Base-by-base conservation (phyloP, 2,329 filamentous ascomycete genomes). In the Pyrenochaeta sp. region DNA sequence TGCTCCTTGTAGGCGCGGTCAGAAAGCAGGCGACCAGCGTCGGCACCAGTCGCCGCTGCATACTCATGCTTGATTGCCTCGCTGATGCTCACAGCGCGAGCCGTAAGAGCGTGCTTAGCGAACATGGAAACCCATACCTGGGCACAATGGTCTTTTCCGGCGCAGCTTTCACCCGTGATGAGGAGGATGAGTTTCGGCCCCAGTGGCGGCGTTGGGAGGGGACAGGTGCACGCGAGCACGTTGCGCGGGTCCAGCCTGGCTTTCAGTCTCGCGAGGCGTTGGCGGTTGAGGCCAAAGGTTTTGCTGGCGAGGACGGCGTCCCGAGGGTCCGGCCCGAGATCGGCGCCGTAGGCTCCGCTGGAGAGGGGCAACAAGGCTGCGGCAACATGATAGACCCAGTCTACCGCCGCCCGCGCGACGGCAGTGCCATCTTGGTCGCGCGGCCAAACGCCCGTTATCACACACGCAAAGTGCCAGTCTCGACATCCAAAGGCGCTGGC, bases 391-490 rank as follows among this genome's bases (percentile, higher is more conserved):
- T 86, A 86, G 13, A 86, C 83, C 83, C 84, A 87, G 4, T 58
- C 41, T 3, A 79, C 59, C 2, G 65, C 72, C 41, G 59, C 60
- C 48, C 45, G 68, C 48, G 77, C 71, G 8, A 51, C 26, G 31
- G 71, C 63, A 0, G 72, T 78, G 29, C 61, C 74, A 50, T 84
- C 80, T 63, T 80, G 61, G 7, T 79, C 71, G 11, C 81, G 78
- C 2, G 73, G 72, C 83, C 83, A 87, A 44, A 85, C 77, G 18
- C 81, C 83, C 4, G 83, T 86, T 28, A 87, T 59, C 4, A 86
- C 80, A 53, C 83, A 87, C 31, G 83, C 83, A 69, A 80, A 86
- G 21, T 81, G 74, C 83, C 83, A 87, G 61, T 82, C 75, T 65
- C 83, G 79, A 70, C 79, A 84, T 30, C 84, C 82, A 40, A 87